Evolutionary conservation across 345 rosid genomes (phyloP).

Genomic region (Populus tremula): DNA sequence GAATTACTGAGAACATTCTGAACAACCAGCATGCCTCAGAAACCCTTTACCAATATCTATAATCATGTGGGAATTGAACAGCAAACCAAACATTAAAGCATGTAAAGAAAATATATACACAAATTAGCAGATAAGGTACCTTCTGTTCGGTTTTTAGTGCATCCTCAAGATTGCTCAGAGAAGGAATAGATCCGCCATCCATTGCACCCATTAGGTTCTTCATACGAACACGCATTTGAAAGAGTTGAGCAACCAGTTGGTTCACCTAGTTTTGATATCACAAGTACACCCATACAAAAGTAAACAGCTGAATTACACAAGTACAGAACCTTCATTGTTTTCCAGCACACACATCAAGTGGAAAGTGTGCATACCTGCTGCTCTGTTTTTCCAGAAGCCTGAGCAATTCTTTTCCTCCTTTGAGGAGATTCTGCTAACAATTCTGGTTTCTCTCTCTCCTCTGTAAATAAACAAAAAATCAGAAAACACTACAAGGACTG

Average conservation of each 20-base stretch:
- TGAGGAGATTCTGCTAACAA: slow-evolving; percentile 78
- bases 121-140: slow-evolving; percentile 37
- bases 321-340: background rate
- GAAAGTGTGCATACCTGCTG: slow-evolving; percentile 52
- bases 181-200: slow-evolving; percentile 95
- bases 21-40: background rate
- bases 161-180: slow-evolving; percentile 81
- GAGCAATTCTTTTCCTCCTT: slow-evolving; percentile 80
- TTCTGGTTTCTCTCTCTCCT: slow-evolving; percentile 95
- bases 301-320: background rate
- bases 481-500: slow-evolving; percentile 5
- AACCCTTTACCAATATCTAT: background rate
- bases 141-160: slow-evolving; percentile 75
- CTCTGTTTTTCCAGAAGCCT: slow-evolving; percentile 85
- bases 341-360: background rate
- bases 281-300: slow-evolving; percentile 9
- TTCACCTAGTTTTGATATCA: slow-evolving; percentile 59
- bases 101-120: background rate
- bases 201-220: slow-evolving; percentile 92
- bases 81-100: background rate
- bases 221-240: slow-evolving; percentile 93
- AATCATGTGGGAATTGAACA: background rate
- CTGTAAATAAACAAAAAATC: slow-evolving; percentile 36
- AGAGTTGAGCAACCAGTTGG: slow-evolving; percentile 90
- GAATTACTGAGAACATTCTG: background rate